Base-by-base conservation (phyloP, 345 rosid genomes). In the Punica granatum region DNA sequence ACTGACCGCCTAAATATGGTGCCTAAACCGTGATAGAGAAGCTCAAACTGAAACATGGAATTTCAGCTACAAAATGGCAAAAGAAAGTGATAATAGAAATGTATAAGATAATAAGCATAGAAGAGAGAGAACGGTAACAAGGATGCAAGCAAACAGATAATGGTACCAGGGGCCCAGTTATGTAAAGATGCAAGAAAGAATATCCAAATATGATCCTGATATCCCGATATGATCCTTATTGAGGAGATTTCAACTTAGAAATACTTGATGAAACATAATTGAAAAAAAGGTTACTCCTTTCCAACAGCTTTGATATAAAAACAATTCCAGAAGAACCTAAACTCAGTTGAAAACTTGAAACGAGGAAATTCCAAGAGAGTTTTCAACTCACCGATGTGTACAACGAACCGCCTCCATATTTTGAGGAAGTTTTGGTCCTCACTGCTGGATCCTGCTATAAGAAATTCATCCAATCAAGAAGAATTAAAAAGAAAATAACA, bases 381-480 rank as follows among this genome's bases (percentile, higher is more conserved):
- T 63, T 61, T 61, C 13, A n/a, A 36, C 66, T 63, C 46, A 63
- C 66, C 9, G 46, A n/a, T 4, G 46, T 63, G 46, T 63, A 63
- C 25, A 63, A 42, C 14, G 66, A 23, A 39, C 66, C 66, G 19
- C 66, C 66, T 13, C 48, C 48, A 39, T 36, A 63, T 19, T 11
- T 37, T 14, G 66, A 63, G 25, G 48, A 26, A 26, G 61, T 23
- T 39, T 63, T 63, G 48, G 4, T 63, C 66, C 48, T 39, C 1
- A 25, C 66, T 63, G 66, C 48, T 37, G 46, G 66, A n/a, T 63
- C 66, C 66, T 63, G 48, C 18, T 2, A 25, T 61, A 42, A 21
- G 65, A 37, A n/a, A n/a, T n/a, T n/a, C n/a, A 23, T 36, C 34
- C 31, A 63, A 26, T 37, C 32, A 63, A 63, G 34, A 10, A 56